These are phyloP conservation scores for Cerrena zonata DNA, from an alignment of 1,284 basidiomycete genomes.

Conservation along the genomic window DNA sequence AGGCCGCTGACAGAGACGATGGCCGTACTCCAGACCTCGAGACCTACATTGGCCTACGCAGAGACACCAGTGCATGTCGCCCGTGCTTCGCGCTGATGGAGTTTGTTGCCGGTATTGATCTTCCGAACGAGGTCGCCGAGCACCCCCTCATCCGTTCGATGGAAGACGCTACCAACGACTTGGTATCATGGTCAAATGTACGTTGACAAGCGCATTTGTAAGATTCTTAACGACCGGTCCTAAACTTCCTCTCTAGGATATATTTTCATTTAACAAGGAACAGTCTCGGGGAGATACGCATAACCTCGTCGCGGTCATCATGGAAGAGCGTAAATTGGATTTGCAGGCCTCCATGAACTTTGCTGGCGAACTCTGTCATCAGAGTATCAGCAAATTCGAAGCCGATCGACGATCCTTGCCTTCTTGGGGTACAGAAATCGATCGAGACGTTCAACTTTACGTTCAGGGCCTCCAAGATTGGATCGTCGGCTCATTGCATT, in stretches of 20 bases:
- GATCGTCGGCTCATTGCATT: constrained; percentile 32
- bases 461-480: constrained; percentile 30
- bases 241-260: constrained; percentile 23
- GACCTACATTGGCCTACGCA: constrained; percentile 31
- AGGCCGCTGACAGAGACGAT: constrained; percentile 28
- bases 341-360: constrained; percentile 33
- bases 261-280: constrained; percentile 36
- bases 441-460: constrained; percentile 27
- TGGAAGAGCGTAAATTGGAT: constrained; percentile 24
- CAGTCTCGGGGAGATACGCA: constrained; percentile 34
- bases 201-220: constrained; percentile 12
- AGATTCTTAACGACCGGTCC: background rate
- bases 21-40: constrained; percentile 33
- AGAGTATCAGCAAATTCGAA: constrained; percentile 28
- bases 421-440: constrained; percentile 28
- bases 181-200: constrained; percentile 39
- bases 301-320: constrained; percentile 32
- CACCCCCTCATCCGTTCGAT: constrained; percentile 33
- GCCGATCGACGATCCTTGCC: constrained; percentile 25
- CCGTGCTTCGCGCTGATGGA: constrained; percentile 37
- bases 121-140: constrained; percentile 34
- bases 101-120: constrained; percentile 34
- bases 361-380: constrained; percentile 29
- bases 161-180: constrained; percentile 35
- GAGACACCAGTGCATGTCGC: constrained; percentile 33